Evolutionary conservation across 148 eudicot species (phyloP).

Genomic region (Persicaria tinctoria): DNA sequence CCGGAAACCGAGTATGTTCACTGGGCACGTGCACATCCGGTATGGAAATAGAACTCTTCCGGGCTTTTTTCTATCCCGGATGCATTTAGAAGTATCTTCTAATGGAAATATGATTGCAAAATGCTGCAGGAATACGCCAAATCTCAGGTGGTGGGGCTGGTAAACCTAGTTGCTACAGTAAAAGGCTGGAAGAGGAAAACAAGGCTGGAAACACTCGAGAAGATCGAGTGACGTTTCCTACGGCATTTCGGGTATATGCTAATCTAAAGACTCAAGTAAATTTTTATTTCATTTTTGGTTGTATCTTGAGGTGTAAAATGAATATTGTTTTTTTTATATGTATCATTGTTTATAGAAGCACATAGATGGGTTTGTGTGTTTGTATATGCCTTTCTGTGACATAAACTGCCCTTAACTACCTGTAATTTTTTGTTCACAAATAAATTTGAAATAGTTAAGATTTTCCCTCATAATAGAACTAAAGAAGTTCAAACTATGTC

Average conservation of each 20-base stretch:
- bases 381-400: conserved; percentile 7
- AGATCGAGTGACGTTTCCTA: conserved; percentile 40
- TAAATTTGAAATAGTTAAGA: background rate
- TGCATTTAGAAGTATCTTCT: background rate
- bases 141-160: conserved; percentile 65
- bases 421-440: background rate
- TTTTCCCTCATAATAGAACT: background rate
- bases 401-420: background rate
- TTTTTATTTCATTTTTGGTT: conserved; percentile 8
- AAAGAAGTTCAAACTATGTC: background rate
- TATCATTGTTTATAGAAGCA: conserved; percentile 7
- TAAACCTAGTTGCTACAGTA: conserved; percentile 87
- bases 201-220: conserved; percentile 75
- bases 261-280: conserved; percentile 14
- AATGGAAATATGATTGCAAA: background rate
- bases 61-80: background rate
- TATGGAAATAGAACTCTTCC: conserved; percentile 19
- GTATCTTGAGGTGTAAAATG: conserved; percentile 1
- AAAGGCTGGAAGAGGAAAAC: conserved; percentile 95
- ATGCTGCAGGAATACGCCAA: conserved; percentile 65
- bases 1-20: conserved; percentile 93
- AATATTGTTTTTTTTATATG: background rate
- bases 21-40: conserved; percentile 94
- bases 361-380: conserved; percentile 3
- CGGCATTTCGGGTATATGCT: background rate